These are phyloP conservation scores for Incumbomyces delicatus DNA, from an alignment of 2,329 filamentous ascomycete species.

Conservation along the genomic window DNA sequence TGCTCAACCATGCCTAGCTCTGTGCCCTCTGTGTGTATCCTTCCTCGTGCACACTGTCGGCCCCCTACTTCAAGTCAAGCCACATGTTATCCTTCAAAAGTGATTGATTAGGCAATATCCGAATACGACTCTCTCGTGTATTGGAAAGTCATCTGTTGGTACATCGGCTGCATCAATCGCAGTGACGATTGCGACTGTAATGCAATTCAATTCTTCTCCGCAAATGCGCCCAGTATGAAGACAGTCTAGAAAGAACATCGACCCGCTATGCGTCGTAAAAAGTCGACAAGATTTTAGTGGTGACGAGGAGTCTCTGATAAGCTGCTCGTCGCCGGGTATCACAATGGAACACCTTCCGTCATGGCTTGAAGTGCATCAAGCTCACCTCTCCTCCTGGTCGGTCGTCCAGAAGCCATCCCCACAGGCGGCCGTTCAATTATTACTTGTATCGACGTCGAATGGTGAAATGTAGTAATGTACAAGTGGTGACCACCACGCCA, in stretches of 20 bases:
- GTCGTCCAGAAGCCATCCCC: not conserved
- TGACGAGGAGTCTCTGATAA: not conserved
- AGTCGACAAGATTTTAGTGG: conserved; percentile 1
- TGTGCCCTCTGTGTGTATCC: not conserved
- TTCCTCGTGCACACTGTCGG: not conserved
- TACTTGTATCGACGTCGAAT: conserved; percentile 6
- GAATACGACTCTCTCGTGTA: not conserved
- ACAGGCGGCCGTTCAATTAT: conserved; percentile 6
- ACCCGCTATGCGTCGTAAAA: conserved; percentile 6
- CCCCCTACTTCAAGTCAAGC: not conserved
- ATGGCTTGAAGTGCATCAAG: not conserved
- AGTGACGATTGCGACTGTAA: no score
- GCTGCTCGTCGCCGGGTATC: conserved; percentile 2
- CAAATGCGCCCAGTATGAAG: conserved; percentile 4
- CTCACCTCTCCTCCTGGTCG: not conserved
- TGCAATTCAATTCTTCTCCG: not conserved
- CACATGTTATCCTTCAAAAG: conserved; percentile 4
- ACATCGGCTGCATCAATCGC: not conserved
- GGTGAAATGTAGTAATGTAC: conserved; percentile 14
- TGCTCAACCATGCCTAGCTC: no score
- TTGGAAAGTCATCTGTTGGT: conserved; percentile 1
- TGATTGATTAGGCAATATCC: conserved; percentile 7
- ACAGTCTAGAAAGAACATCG: conserved; percentile 5
- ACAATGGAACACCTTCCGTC: conserved; percentile 7
- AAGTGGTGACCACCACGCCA: conserved; percentile 10